These are phyloP conservation scores for Lepidium sativum DNA, from an alignment of 345 rosid genomes.

Conservation along the genomic window DNA sequence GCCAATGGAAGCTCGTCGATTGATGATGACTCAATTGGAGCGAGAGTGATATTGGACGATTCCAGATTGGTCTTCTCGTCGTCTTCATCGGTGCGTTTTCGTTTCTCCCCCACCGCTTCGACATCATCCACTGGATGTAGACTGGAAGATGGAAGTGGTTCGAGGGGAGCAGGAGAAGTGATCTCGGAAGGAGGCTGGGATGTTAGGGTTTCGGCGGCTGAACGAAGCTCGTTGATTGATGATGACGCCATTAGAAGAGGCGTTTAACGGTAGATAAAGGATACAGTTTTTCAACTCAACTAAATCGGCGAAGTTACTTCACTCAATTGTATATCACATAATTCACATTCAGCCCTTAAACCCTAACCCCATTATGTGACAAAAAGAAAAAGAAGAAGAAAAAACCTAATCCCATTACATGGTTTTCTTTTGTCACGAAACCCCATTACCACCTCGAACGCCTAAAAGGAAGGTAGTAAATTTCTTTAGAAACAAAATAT, in stretches of 20 bases:
- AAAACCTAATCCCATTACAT: not conserved
- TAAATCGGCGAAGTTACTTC: too few relatives aligned
- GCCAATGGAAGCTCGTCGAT: not conserved
- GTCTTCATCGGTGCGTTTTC: too few relatives aligned
- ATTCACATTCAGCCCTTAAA: not conserved
- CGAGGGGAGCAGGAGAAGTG: not conserved
- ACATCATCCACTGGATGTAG: not conserved
- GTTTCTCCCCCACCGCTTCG: too few relatives aligned
- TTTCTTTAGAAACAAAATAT: too few relatives aligned
- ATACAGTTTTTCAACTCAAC: not conserved
- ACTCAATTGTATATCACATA: not conserved
- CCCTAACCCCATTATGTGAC: conserved; percentile 1
- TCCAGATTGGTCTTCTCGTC: too few relatives aligned
- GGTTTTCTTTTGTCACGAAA: not conserved
- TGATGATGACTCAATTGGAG: conserved; percentile 7
- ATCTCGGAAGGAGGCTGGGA: conserved; percentile 11
- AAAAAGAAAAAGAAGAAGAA: too few relatives aligned
- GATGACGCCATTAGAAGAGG: conserved; percentile 36
- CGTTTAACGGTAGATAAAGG: not conserved
- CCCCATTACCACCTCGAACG: too few relatives aligned
- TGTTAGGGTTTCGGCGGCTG: conserved; percentile 20
- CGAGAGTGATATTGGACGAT: conserved; percentile 7
- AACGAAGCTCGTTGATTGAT: conserved; percentile 28
- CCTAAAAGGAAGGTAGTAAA: too few relatives aligned
- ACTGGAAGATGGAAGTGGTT: too few relatives aligned